These are phyloP conservation scores for barrel medic (Medicago truncatula) DNA, from an alignment of 306 rosid genomes.

Conservation along the genomic window DNA sequence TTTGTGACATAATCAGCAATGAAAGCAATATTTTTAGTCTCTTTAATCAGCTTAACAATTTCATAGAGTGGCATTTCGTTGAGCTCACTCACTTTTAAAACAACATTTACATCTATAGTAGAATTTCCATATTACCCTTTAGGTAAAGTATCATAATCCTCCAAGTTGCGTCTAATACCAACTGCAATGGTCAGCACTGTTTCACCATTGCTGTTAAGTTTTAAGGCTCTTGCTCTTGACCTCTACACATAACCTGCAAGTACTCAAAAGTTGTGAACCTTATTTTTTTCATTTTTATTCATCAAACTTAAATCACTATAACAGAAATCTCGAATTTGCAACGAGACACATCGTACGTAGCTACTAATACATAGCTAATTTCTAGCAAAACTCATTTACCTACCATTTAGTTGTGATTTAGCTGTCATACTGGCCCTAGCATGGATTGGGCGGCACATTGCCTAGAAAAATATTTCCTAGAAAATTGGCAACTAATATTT, in stretches of 20 bases:
- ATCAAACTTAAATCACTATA: too few species aligned
- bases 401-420: too few species aligned
- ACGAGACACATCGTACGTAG: too few species aligned
- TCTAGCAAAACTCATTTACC: too few species aligned
- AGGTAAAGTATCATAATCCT: conserved; percentile 41
- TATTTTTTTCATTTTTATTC: conserved; percentile 19
- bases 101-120: neutral
- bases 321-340: too few species aligned
- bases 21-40: conserved; percentile 17
- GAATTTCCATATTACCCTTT: conserved; percentile 59
- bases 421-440: too few species aligned
- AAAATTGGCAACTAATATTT: too few species aligned
- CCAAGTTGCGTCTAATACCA: conserved; percentile 37
- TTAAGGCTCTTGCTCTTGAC: conserved; percentile 35
- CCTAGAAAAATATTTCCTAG: too few species aligned
- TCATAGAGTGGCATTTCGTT: conserved; percentile 23
- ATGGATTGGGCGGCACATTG: too few species aligned
- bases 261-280: conserved; percentile 46
- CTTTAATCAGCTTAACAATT: conserved; percentile 32
- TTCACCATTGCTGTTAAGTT: conserved; percentile 37
- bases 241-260: conserved; percentile 46
- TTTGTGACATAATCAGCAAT: conserved; percentile 16
- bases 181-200: conserved; percentile 1
- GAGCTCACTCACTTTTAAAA: conserved; percentile 43
- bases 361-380: too few species aligned